Evolutionary conservation across 352 stramenopile genomes (phyloP).

Genomic region (Phytophthora sansomeana): DNA sequence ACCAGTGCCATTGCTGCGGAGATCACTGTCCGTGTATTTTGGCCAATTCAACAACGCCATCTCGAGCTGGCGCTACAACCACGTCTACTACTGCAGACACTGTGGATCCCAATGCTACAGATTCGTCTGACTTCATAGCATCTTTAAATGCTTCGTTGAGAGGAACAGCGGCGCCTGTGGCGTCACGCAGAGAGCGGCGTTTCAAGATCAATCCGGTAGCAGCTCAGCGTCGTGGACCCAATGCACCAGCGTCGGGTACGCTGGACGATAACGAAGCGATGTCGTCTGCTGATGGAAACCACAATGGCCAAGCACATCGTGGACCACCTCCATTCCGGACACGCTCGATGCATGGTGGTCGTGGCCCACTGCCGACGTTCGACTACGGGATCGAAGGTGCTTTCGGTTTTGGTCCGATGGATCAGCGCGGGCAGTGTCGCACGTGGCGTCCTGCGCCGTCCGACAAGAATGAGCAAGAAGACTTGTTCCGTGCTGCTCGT

Average conservation of each 20-base stretch:
- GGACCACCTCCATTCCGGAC: slow-evolving; percentile 1
- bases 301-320: neutral
- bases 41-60: slow-evolving; percentile 6
- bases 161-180: neutral
- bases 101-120: neutral
- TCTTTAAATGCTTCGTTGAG: slow-evolving; percentile 18
- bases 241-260: slow-evolving; percentile 4
- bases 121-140: slow-evolving; percentile 17
- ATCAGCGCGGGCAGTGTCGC: slow-evolving; percentile 34
- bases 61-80: neutral
- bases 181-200: slow-evolving; percentile 30
- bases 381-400: slow-evolving; percentile 43
- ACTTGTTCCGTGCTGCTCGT: slow-evolving; percentile 76
- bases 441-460: slow-evolving; percentile 48
- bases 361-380: slow-evolving; percentile 46
- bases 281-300: neutral
- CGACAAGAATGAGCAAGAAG: slow-evolving; percentile 77
- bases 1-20: slow-evolving; percentile 47
- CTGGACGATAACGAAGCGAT: slow-evolving; percentile 3
- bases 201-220: slow-evolving; percentile 43
- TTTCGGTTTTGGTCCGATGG: slow-evolving; percentile 33
- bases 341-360: neutral
- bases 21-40: slow-evolving; percentile 52
- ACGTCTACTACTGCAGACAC: neutral
- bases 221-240: slow-evolving; percentile 33